These are phyloP conservation scores for Psophocarpus tetragonolobus DNA, from an alignment of 306 rosid species.

Conservation along the genomic window DNA sequence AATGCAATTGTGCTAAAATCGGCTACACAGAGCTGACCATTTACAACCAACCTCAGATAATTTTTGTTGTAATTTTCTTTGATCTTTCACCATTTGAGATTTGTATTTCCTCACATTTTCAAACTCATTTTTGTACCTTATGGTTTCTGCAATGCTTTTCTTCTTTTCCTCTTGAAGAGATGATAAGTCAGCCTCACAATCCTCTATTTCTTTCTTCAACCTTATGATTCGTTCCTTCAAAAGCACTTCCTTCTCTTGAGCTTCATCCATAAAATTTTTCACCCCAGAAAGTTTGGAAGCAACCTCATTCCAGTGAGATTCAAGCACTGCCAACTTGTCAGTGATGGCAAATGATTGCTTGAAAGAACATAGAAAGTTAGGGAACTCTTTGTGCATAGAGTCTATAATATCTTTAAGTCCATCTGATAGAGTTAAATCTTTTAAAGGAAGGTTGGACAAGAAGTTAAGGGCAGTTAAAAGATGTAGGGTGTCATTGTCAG, in stretches of 20 bases:
- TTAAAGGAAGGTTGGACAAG: conserved; percentile 30
- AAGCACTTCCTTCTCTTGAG: background rate
- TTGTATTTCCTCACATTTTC: background rate
- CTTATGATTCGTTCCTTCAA: background rate
- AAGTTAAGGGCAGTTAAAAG: conserved; percentile 38
- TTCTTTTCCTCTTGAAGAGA: background rate
- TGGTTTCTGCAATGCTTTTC: background rate
- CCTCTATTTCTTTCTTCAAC: background rate
- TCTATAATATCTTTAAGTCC: conserved; percentile 19
- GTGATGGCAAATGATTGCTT: conserved; percentile 16
- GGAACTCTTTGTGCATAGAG: conserved; percentile 23
- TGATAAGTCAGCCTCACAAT: background rate
- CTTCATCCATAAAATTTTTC: background rate
- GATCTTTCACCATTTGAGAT: background rate
- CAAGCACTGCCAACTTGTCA: background rate
- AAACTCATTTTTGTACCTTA: background rate
- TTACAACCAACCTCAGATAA: background rate
- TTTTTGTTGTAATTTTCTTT: conserved; percentile 11
- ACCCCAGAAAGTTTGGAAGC: conserved; percentile 19
- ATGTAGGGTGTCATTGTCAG: background rate
- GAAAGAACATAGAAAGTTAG: conserved; percentile 31
- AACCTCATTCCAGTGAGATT: background rate
- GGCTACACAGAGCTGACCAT: background rate
- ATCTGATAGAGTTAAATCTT: conserved; percentile 10
- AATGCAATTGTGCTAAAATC: background rate